Evolutionary conservation across 2,329 filamentous ascomycete genomes (phyloP).

Genomic region (Cercospora berteroae): DNA sequence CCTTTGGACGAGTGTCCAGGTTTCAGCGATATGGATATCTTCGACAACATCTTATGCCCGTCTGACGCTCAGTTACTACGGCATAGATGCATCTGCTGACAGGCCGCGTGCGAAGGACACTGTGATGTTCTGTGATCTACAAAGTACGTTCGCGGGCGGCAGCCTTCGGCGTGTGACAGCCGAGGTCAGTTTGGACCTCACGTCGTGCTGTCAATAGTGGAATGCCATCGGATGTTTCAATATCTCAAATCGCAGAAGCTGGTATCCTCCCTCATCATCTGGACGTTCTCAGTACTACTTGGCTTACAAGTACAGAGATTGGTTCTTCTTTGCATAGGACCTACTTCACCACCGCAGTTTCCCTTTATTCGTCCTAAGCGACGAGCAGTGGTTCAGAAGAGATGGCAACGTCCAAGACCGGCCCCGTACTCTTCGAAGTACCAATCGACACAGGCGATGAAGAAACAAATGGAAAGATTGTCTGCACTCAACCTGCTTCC

Average conservation of each 20-base stretch:
- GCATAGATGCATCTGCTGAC: too few relatives aligned
- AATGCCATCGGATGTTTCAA: neutral
- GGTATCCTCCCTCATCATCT: too few relatives aligned
- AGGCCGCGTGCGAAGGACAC: neutral
- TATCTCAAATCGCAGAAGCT: neutral
- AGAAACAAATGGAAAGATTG: constrained; percentile 41
- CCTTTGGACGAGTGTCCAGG: too few relatives aligned
- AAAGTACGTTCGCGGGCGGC: neutral
- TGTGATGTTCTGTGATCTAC: neutral
- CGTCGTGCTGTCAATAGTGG: neutral
- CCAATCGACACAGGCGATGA: constrained; percentile 27
- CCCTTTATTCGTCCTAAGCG: neutral
- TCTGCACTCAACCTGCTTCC: constrained; percentile 60
- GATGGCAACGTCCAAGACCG: neutral
- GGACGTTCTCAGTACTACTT: too few relatives aligned
- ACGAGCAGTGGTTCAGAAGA: neutral
- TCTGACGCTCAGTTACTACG: too few relatives aligned
- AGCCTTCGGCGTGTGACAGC: neutral
- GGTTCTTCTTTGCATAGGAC: too few relatives aligned
- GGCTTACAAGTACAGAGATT: too few relatives aligned
- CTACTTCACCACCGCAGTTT: neutral
- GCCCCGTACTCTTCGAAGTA: constrained; percentile 30
- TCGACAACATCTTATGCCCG: too few relatives aligned
- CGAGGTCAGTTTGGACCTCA: constrained; percentile 1
- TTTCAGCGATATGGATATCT: too few relatives aligned